Evolutionary conservation across 2,329 filamentous ascomycete genomes (phyloP).

Genomic region (Fusarium albosuccineum): DNA sequence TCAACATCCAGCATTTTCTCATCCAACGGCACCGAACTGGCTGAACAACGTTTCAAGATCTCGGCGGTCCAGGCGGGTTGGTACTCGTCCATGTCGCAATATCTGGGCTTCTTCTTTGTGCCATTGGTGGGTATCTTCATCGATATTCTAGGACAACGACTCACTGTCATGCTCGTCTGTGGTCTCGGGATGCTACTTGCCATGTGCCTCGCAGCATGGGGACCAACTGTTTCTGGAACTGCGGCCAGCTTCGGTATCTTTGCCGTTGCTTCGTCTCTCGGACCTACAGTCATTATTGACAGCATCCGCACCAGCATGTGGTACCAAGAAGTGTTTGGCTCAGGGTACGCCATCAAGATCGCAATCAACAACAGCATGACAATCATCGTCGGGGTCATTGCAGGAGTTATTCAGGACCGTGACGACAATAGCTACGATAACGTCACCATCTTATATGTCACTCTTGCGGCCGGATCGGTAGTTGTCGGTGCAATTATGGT

Average conservation of each 20-base stretch:
- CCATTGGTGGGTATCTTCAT: slow-evolving; percentile 68
- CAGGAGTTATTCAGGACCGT: slow-evolving; percentile 69
- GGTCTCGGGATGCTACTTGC: slow-evolving; percentile 62
- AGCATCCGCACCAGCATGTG: slow-evolving; percentile 71
- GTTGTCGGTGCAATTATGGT: slow-evolving; percentile 59
- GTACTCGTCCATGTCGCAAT: slow-evolving; percentile 70
- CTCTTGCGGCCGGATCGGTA: slow-evolving; percentile 63
- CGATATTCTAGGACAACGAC: slow-evolving; percentile 67
- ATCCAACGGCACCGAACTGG: slow-evolving; percentile 71
- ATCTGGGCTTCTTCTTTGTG: slow-evolving; percentile 69
- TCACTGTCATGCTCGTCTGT: slow-evolving; percentile 66
- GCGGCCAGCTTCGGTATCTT: slow-evolving; percentile 72
- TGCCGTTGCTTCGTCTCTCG: slow-evolving; percentile 66
- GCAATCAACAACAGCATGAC: slow-evolving; percentile 74
- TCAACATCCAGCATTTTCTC: slow-evolving; percentile 66
- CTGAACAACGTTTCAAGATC: slow-evolving; percentile 70
- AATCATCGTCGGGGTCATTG: slow-evolving; percentile 69
- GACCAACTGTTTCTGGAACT: slow-evolving; percentile 62
- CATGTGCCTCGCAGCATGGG: slow-evolving; percentile 69
- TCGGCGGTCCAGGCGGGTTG: slow-evolving; percentile 68
- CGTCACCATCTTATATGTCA: slow-evolving; percentile 68
- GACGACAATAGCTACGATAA: slow-evolving; percentile 68
- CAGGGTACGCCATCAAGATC: slow-evolving; percentile 71
- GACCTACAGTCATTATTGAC: slow-evolving; percentile 71
- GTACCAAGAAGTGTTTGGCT: slow-evolving; percentile 71